Evolutionary conservation across 2,329 filamentous ascomycete species (phyloP).

Genomic region (Chaetomium globosum): DNA sequence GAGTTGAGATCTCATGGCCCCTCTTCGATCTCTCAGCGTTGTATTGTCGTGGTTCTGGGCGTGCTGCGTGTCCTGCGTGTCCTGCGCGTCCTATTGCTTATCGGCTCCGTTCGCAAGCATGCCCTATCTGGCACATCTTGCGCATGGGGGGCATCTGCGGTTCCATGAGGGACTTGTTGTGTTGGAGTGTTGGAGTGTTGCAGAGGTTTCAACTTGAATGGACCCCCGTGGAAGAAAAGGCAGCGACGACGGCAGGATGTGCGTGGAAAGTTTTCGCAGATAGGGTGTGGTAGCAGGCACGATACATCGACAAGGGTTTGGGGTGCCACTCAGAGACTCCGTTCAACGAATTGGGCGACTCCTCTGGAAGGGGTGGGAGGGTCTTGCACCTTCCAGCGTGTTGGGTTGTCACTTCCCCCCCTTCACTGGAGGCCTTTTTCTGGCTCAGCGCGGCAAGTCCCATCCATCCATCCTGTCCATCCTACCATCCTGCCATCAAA

Average conservation of each 20-base stretch:
- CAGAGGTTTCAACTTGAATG: conserved; percentile 2
- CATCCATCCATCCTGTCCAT: neutral
- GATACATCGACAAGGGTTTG: conserved; percentile 30
- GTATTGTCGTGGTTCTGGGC: neutral
- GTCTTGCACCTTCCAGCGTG: neutral
- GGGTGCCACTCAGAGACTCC: conserved; percentile 17
- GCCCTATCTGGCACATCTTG: neutral
- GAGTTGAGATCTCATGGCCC: conserved; percentile 15
- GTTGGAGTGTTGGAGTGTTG: neutral
- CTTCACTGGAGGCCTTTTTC: neutral
- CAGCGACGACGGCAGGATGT: neutral
- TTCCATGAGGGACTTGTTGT: neutral
- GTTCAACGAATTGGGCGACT: conserved; percentile 2
- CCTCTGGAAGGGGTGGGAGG: neutral
- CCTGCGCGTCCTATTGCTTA: neutral
- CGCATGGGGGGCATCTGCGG: neutral
- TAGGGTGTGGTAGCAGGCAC: conserved; percentile 30
- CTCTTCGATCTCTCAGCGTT: neutral
- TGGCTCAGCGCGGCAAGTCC: conserved; percentile 22
- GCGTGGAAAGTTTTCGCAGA: neutral
- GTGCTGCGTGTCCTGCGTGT: neutral
- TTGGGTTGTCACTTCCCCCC: conserved; percentile 3
- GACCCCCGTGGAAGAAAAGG: neutral
- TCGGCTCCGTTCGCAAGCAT: conserved; percentile 1
- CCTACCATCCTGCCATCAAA: too few species aligned